These are phyloP conservation scores for Bacidia gigantensis DNA, from an alignment of 495 filamentous ascomycete species.

Conservation along the genomic window DNA sequence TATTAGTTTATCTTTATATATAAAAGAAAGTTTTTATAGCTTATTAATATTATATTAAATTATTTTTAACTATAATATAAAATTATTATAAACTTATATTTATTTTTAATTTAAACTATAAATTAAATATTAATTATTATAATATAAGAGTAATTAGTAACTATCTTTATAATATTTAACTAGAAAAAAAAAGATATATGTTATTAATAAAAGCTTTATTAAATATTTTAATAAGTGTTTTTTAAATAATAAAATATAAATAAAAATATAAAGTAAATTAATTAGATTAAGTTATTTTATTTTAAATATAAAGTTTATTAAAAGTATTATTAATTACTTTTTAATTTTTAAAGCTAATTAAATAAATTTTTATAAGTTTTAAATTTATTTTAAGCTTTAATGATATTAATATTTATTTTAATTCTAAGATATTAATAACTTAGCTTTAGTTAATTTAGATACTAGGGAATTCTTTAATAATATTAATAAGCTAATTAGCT, in stretches of 20 bases:
- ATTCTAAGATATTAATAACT: not conserved
- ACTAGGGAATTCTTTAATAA: not conserved
- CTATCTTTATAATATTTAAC: too few relatives aligned
- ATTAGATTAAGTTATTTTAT: not conserved
- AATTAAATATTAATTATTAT: too few relatives aligned
- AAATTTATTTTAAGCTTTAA: not conserved
- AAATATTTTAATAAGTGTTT: not conserved
- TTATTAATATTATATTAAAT: too few relatives aligned
- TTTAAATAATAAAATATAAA: not conserved
- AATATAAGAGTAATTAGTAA: too few relatives aligned
- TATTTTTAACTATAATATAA: too few relatives aligned
- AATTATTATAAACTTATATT: too few relatives aligned
- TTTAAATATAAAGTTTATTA: constrained; percentile 3
- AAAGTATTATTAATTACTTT: not conserved
- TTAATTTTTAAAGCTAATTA: not conserved
- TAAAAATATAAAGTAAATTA: not conserved
- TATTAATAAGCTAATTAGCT: not conserved
- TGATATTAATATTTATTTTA: not conserved
- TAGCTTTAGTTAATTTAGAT: not conserved
- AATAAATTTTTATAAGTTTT: not conserved
- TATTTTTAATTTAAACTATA: too few relatives aligned
- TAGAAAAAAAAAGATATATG: too few relatives aligned
- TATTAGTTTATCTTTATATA: too few relatives aligned
- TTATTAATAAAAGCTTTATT: too few relatives aligned
- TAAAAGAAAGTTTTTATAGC: too few relatives aligned